Percentiles rank a stretch among this genome's conserved stretches.
Evolutionary conservation across 495 filamentous ascomycete genomes (phyloP).

Genomic region (Hypoxylon rickii): DNA sequence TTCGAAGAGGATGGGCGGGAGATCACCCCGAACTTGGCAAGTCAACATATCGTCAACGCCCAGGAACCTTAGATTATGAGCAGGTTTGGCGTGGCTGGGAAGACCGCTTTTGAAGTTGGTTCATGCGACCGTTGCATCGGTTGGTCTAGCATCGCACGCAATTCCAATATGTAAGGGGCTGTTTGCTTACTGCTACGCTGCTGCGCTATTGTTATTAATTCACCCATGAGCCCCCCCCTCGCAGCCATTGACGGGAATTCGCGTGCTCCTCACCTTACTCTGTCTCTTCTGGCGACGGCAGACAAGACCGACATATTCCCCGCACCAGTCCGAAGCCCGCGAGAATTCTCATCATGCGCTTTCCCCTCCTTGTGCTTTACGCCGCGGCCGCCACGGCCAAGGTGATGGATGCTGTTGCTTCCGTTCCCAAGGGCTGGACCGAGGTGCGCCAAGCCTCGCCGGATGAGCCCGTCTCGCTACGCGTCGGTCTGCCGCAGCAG

Average conservation of each 20-base stretch:
- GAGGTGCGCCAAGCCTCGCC: conserved; percentile 38
- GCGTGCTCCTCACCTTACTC: conserved; percentile 21
- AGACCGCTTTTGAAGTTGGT: conserved; percentile 5
- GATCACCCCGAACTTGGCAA: conserved; percentile 37
- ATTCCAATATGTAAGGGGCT: conserved; percentile 29
- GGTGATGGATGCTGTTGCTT: conserved; percentile 51
- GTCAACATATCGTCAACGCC: conserved; percentile 23
- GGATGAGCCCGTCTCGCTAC: conserved; percentile 41
- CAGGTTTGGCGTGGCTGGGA: conserved; percentile 13
- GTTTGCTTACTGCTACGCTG: conserved; percentile 12
- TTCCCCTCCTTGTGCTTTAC: conserved; percentile 36
- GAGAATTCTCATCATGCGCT: conserved; percentile 32
- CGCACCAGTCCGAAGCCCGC: conserved; percentile 1
- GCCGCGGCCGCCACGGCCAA: conserved; percentile 50
- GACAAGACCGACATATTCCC: conserved; percentile 5
- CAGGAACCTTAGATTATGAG: conserved; percentile 23
- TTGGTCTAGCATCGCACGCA: conserved; percentile 19
- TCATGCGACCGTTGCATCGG: conserved; percentile 22
- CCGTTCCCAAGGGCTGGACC: conserved; percentile 54
- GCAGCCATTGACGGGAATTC: background rate
- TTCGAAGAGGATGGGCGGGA: conserved; percentile 35
- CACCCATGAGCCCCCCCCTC: conserved; percentile 20
- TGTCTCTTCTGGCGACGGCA: conserved; percentile 6
- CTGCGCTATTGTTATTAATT: conserved; percentile 23
- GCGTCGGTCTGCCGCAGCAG: conserved; percentile 51